phyloP scores from a whole-genome alignment of 441 rosid species.

The Populus hybrid region DNA sequence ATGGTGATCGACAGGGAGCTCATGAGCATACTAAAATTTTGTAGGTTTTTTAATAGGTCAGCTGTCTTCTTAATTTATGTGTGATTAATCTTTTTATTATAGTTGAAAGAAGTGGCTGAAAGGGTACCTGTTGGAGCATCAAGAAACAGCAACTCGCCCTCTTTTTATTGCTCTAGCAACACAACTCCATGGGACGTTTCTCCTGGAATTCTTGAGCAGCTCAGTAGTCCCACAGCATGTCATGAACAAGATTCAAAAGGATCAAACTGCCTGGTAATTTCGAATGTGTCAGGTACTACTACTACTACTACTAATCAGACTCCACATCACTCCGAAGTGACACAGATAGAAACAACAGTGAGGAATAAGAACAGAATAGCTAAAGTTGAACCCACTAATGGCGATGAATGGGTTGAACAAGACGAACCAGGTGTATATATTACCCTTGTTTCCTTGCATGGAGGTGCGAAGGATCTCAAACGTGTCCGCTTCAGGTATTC shows the following conservation, averaged over 20 bases:
- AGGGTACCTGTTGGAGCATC: conserved; percentile 76
- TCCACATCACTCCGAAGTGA: conserved; percentile 35
- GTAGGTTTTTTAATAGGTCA: neutral
- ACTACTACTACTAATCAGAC: conserved; percentile 30
- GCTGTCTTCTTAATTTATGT: neutral
- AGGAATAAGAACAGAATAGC: conserved; percentile 49
- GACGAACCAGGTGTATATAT: conserved; percentile 97
- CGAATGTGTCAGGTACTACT: conserved; percentile 44
- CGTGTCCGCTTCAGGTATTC: conserved; percentile 96
- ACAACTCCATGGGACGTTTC: conserved; percentile 53
- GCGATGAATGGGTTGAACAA: conserved; percentile 95
- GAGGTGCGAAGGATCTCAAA: conserved; percentile 82
- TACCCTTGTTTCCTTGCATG: conserved; percentile 79
- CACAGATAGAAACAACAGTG: conserved; percentile 46
- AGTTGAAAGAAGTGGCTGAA: conserved; percentile 95
- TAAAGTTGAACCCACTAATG: conserved; percentile 62
- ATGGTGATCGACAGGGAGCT: neutral
- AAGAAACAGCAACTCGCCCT: conserved; percentile 51
- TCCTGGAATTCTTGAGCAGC: conserved; percentile 43
- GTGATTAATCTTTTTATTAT: conserved; percentile 6
- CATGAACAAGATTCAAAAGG: conserved; percentile 57
- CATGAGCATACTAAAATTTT: neutral
- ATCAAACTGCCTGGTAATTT: conserved; percentile 39
- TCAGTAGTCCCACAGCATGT: conserved; percentile 35
- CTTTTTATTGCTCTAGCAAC: conserved; percentile 45